phyloP scores from a whole-genome alignment of 257 asterid species.

The Gentiana dahurica region DNA sequence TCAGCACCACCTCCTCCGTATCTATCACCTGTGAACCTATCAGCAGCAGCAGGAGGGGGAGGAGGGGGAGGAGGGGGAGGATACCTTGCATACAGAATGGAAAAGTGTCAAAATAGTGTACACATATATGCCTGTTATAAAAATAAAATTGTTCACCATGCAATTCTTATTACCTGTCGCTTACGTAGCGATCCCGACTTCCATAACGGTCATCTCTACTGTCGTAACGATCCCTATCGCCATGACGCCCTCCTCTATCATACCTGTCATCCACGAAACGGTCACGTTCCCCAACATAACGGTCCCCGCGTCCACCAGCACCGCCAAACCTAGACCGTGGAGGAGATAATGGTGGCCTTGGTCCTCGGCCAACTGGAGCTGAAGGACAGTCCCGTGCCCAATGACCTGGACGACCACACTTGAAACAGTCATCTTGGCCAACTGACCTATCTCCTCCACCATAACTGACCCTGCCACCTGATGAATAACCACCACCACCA shows the following conservation, averaged over 20 bases:
- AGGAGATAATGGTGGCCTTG: conserved; percentile 63
- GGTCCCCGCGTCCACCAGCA: conserved; percentile 54
- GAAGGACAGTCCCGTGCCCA: conserved; percentile 98
- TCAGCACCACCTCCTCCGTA: conserved; percentile 39
- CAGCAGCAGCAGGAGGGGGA: conserved; percentile 33
- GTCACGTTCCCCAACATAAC: conserved; percentile 70
- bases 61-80: neutral
- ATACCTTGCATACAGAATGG: neutral
- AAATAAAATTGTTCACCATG: neutral
- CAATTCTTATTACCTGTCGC: conserved; percentile 43
- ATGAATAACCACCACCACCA: conserved; percentile 52
- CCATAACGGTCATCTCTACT: conserved; percentile 64
- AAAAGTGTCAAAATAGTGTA: neutral
- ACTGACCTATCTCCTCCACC: conserved; percentile 56
- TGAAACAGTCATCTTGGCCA: conserved; percentile 95
- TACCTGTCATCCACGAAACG: conserved; percentile 63
- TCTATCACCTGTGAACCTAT: conserved; percentile 54
- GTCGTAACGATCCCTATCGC: conserved; percentile 73
- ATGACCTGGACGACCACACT: conserved; percentile 95
- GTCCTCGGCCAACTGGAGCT: conserved; percentile 63
- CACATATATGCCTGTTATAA: neutral
- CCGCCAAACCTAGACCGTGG: conserved; percentile 76
- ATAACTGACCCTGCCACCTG: conserved; percentile 54
- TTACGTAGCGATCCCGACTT: conserved; percentile 56
- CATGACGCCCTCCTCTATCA: conserved; percentile 66